A percentile compares a stretch with the other conserved stretches of the same genome.
Evolutionary conservation across 2,329 filamentous ascomycete genomes (phyloP).

Genomic region (Akanthomyces uredinophilus): DNA sequence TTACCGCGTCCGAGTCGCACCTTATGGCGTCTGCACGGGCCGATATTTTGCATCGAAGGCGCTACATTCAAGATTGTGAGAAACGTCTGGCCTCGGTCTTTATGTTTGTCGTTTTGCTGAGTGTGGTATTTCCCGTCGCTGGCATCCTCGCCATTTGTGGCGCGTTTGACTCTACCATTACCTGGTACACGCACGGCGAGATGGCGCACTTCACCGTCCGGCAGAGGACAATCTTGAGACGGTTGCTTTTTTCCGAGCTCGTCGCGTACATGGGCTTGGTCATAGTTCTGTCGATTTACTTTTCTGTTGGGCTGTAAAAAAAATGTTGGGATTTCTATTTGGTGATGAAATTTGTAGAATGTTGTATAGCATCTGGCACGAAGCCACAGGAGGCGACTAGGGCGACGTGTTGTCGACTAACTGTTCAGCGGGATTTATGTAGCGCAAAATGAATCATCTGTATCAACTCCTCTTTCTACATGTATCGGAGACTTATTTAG

Average conservation of each 20-base stretch:
- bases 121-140: slow-evolving; percentile 42
- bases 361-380: slow-evolving; percentile 11
- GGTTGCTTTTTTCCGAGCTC: slow-evolving; percentile 34
- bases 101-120: slow-evolving; percentile 32
- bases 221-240: slow-evolving; percentile 28
- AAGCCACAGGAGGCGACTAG: not conserved
- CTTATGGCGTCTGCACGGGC: slow-evolving; percentile 29
- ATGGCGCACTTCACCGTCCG: slow-evolving; percentile 31
- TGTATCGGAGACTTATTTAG: not conserved
- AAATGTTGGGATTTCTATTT: slow-evolving; percentile 11
- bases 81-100: slow-evolving; percentile 34
- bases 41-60: slow-evolving; percentile 26
- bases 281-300: slow-evolving; percentile 28
- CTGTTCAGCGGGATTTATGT: not conserved
- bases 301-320: slow-evolving; percentile 19
- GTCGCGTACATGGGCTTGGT: slow-evolving; percentile 30
- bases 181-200: slow-evolving; percentile 46
- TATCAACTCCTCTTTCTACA: not conserved
- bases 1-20: slow-evolving; percentile 25
- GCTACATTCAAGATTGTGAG: slow-evolving; percentile 24
- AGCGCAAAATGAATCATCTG: not conserved
- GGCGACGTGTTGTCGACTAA: not conserved
- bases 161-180: slow-evolving; percentile 39
- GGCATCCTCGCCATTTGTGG: slow-evolving; percentile 40
- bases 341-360: slow-evolving; percentile 3